Base-by-base conservation (phyloP, 306 rosid genomes). In the Lagenaria siceraria region DNA sequence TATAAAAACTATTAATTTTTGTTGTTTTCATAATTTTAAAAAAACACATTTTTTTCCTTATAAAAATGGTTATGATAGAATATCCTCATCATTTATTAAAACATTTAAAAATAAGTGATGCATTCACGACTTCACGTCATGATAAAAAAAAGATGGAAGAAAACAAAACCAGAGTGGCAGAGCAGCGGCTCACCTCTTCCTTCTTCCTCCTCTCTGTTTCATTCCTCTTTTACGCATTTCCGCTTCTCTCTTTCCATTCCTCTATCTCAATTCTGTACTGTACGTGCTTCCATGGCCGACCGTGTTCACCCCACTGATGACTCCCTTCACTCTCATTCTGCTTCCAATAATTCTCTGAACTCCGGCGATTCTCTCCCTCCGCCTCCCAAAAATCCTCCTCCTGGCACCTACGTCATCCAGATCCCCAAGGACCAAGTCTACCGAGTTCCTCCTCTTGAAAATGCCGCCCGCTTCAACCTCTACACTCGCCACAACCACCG, bases 371-470 rank as follows among this genome's bases (percentile, higher is more conserved):
- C 62, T 2, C 10, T 53, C 36, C 35, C 74, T 14, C 73, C 79
- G 0, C 76, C 80, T 0, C 76, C 82, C 5, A 87, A 65, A 21
- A 85, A 78, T n/a, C 89, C 91, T 29, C 83, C 80, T 8, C 78
- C 91, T 0, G 89, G 89, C n/a, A 88, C 93, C 54, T 89, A 89
- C 83, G 85, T 89, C 77, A 82, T 93, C 77, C 78, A 87, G 71
- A 81, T 91, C 62, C 98, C 98, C 13, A 93, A 87, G 80, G 96
- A 93, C 79, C 89, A 84, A 75, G 83, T 89, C 81, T 89, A 88
- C 86, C 96, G 96, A 52, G 84, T 89, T 21, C 98, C 97, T 10
- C 97, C 96, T 8, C 93, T 88, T 6, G 96, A 89, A 74, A 91
- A 91, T 36, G 85, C 96, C 3, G 58, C 71, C 40, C 90, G 85